Conservation (phyloP, 2,329 filamentous ascomycete genomes). For the Dactylonectria estremocensis region DNA sequence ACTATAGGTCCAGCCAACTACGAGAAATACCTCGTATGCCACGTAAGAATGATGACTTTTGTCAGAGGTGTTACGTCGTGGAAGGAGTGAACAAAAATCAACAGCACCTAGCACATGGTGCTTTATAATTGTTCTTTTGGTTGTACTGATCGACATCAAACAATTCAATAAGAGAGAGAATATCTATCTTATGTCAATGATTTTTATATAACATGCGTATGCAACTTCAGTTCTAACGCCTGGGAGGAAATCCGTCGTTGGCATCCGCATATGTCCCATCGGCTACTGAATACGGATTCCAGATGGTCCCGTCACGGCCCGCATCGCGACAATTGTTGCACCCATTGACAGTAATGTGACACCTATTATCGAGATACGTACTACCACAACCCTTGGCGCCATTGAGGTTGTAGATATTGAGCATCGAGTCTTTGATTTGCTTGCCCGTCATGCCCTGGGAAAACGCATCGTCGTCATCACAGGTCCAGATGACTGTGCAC, state of each 20-base stretch:
- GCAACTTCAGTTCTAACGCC: no score
- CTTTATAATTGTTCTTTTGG: no score
- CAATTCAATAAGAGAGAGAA: no score
- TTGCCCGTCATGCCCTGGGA: constrained; percentile 30
- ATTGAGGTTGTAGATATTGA: constrained; percentile 29
- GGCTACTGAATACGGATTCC: constrained; percentile 19
- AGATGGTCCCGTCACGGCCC: constrained; percentile 11
- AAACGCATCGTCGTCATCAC: constrained; percentile 24
- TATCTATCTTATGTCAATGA: no score
- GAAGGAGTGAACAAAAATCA: no score
- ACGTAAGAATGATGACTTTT: no score
- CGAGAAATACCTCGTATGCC: no score
- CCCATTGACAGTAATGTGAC: constrained; percentile 26
- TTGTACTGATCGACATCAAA: no score
- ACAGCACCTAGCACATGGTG: no score
- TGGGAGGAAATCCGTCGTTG: constrained; percentile 24
- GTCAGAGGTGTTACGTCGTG: no score
- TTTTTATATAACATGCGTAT: no score
- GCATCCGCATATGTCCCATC: constrained; percentile 14
- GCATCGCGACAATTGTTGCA: constrained; percentile 29
- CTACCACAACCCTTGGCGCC: constrained; percentile 28
- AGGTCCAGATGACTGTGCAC: constrained; percentile 29
- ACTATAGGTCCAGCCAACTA: no score
- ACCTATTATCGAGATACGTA: constrained; percentile 25
- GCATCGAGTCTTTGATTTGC: constrained; percentile 31